Conservation (phyloP, 768 basidiomycete species). For the Trichaptum fuscoviolaceum region DNA sequence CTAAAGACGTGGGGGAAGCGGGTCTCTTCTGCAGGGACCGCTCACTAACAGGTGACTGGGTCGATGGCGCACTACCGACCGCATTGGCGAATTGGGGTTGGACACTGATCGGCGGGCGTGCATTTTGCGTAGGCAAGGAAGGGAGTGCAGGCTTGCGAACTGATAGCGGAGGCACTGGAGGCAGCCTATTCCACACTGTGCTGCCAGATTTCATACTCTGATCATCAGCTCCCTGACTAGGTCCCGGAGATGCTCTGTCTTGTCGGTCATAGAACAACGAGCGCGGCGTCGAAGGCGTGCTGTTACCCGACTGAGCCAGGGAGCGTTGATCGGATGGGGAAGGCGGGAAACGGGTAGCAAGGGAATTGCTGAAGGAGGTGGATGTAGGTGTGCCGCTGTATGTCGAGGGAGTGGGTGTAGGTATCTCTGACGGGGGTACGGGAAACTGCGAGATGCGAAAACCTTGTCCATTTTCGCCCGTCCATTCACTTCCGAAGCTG, state of each 20-base stretch:
- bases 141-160: background rate
- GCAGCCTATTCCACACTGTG: background rate
- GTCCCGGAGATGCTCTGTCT: background rate
- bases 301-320: background rate
- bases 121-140: background rate
- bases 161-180: background rate
- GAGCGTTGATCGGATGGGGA: background rate
- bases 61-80: background rate
- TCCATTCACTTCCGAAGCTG: constrained; percentile 31
- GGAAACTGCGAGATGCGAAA: constrained; percentile 47
- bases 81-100: background rate
- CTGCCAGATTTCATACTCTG: background rate
- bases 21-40: constrained; percentile 12
- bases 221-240: background rate
- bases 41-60: background rate
- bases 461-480: constrained; percentile 26
- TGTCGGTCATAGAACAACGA: background rate
- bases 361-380: constrained; percentile 6
- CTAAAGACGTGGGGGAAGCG: constrained; percentile 26
- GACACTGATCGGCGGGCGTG: background rate
- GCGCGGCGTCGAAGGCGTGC: background rate
- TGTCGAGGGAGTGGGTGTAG: constrained; percentile 26
- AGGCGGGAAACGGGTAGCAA: background rate
- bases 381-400: constrained; percentile 18
- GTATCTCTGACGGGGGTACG: constrained; percentile 37